Base-by-base conservation (phyloP, 768 basidiomycete genomes). In the Pluteus cervinus region DNA sequence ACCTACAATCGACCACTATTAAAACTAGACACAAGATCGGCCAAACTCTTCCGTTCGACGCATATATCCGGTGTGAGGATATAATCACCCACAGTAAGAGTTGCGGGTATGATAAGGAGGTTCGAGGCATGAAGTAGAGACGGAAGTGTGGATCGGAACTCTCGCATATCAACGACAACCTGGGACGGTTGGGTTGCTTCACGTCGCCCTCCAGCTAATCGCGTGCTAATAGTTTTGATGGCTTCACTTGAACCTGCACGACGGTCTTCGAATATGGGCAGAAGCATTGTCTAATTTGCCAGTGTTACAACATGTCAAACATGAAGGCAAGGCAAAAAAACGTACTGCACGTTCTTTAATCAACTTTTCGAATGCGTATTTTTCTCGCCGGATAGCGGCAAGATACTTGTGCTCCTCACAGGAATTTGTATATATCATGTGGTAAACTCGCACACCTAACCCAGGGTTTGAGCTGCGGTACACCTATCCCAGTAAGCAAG, bases 331-430 rank as follows among this genome's bases (percentile, higher is more conserved):
- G 7, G 10, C 21, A 10, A 7, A 21, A 24, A 17, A 12, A 73
- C 86, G 51, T 46, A 94, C 93, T 31, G 81, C 88, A 33, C 88
- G 76, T 61, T 98, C 96, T 51, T 81, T 85, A 56, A 99, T 97
- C 16, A 99, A 62, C 39, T 80, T 71, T 58, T 96, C 87, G 50
- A 98, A 98, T 0, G 91, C 80, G 36, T 94, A 86, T 55, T 96
- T 97, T 64, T 99, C 96, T 42, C 81, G 78, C 33, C 91, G 68
- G 21, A 97, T 74, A 2, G 81, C 85, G 20, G 86, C 83, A 21
- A 99, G 73, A 57, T 96, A 99, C 56, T 87, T 87, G 58, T 94
- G 91, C 50, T 99, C 96, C 57, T 99, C 96, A 45, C 85, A 86
- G 33, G 89, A 93, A 50, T 86, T 78, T 39, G 79, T 73, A 58